Evolutionary conservation across 352 stramenopile genomes (phyloP).

Genomic region (Phytophthora europaea): DNA sequence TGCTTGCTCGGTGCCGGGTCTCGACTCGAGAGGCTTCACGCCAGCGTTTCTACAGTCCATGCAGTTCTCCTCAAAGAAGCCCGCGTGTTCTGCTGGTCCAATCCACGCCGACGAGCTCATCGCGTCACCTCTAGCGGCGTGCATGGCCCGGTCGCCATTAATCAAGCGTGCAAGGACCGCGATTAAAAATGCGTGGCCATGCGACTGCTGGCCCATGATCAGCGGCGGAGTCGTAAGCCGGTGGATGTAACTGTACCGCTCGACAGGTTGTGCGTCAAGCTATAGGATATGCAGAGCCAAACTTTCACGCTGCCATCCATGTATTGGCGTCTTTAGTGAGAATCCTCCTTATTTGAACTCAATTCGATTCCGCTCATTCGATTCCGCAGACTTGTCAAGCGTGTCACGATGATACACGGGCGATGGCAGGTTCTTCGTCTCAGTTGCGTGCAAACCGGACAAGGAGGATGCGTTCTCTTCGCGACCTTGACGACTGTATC

Average conservation of each 20-base stretch:
- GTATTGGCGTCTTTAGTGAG: too few species aligned
- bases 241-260: conserved; percentile 13
- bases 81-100: conserved; percentile 5
- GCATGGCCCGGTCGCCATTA: conserved; percentile 25
- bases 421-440: conserved; percentile 23
- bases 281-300: neutral
- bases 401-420: conserved; percentile 10
- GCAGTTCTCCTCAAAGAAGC: neutral
- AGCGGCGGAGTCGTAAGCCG: neutral
- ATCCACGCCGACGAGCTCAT: conserved; percentile 22
- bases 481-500: conserved; percentile 19
- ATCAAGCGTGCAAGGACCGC: conserved; percentile 21
- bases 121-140: conserved; percentile 21
- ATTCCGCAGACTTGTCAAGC: conserved; percentile 1
- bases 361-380: too few species aligned
- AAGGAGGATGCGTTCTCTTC: conserved; percentile 21
- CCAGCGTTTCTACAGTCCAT: conserved; percentile 15
- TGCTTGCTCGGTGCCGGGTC: too few species aligned
- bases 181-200: conserved; percentile 20
- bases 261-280: conserved; percentile 1
- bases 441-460: conserved; percentile 27
- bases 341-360: too few species aligned
- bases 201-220: too few species aligned
- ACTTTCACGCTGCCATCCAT: neutral
- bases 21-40: neutral